These are phyloP conservation scores for Brassica hybrid DNA, from an alignment of 441 rosid species.

Conservation along the genomic window DNA sequence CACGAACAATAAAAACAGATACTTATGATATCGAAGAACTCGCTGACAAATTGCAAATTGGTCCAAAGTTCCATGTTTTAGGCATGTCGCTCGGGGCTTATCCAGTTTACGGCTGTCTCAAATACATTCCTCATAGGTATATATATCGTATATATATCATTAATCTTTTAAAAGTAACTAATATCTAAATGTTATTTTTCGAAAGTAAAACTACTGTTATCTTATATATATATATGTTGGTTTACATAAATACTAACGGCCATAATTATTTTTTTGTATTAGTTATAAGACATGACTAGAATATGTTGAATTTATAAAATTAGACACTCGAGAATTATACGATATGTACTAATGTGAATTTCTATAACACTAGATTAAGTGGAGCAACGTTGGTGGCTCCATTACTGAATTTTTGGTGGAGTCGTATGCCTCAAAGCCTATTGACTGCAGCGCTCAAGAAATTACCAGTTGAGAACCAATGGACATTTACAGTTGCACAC, in stretches of 20 bases:
- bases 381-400: constrained; percentile 89
- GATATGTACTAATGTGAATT: not conserved
- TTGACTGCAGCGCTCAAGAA: constrained; percentile 52
- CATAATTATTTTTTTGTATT: not conserved
- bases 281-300: not conserved
- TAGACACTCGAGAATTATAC: not conserved
- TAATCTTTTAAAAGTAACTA: not conserved
- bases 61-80: constrained; percentile 73
- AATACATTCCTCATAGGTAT: constrained; percentile 87
- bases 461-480: constrained; percentile 44
- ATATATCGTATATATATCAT: constrained; percentile 39
- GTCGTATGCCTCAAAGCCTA: constrained; percentile 61
- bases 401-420: constrained; percentile 81
- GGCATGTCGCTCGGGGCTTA: constrained; percentile 93
- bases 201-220: not conserved
- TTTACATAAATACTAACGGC: not conserved
- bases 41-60: constrained; percentile 79
- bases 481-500: constrained; percentile 64
- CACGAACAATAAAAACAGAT: constrained; percentile 65
- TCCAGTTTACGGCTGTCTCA: constrained; percentile 79
- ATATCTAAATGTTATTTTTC: not conserved
- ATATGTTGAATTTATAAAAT: constrained; percentile 1
- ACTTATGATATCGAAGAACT: constrained; percentile 82
- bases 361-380: constrained; percentile 42
- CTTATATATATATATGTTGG: not conserved